These are phyloP conservation scores for Pestalotiopsis sp. DNA, from an alignment of 2,329 filamentous ascomycete species.

Conservation along the genomic window DNA sequence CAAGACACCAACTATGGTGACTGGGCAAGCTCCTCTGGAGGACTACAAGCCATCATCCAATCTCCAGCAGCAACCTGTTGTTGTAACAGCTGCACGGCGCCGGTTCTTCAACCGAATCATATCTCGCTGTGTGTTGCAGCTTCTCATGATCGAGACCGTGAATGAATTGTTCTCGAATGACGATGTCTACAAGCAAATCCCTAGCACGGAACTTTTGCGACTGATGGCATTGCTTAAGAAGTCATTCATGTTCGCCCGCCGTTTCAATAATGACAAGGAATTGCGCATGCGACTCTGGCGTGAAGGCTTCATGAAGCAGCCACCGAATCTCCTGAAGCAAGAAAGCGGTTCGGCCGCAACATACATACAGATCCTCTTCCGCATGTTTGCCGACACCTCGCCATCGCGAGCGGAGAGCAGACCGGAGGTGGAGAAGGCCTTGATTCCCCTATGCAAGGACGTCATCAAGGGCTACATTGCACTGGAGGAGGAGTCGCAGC, in stretches of 20 bases:
- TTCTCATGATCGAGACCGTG: conserved; percentile 99
- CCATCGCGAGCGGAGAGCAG: conserved; percentile 80
- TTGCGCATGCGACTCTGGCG: conserved; percentile 91
- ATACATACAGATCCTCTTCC: conserved; percentile 92
- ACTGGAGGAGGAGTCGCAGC: conserved; percentile 94
- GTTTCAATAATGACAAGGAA: conserved; percentile 97
- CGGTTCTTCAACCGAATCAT: conserved; percentile 99
- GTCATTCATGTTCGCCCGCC: conserved; percentile 93
- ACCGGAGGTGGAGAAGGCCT: conserved; percentile 82
- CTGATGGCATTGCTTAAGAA: conserved; percentile 95
- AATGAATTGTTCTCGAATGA: conserved; percentile 99
- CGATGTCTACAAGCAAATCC: conserved; percentile 89
- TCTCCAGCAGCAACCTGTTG: conserved; percentile 83
- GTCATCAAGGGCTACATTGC: conserved; percentile 84
- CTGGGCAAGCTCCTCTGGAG: conserved; percentile 62
- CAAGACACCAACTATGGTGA: conserved; percentile 25
- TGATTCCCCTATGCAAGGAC: conserved; percentile 93
- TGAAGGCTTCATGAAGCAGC: conserved; percentile 99
- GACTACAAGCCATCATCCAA: conserved; percentile 81
- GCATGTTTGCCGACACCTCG: conserved; percentile 93
- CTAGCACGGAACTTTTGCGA: conserved; percentile 82
- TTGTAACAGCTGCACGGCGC: conserved; percentile 88
- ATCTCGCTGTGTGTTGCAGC: conserved; percentile 93
- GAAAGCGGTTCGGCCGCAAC: conserved; percentile 91
- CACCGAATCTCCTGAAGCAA: conserved; percentile 95